Evolutionary conservation across 371 early-diverging fungal species (phyloP).

Genomic region (Blakeslea trispora): DNA sequence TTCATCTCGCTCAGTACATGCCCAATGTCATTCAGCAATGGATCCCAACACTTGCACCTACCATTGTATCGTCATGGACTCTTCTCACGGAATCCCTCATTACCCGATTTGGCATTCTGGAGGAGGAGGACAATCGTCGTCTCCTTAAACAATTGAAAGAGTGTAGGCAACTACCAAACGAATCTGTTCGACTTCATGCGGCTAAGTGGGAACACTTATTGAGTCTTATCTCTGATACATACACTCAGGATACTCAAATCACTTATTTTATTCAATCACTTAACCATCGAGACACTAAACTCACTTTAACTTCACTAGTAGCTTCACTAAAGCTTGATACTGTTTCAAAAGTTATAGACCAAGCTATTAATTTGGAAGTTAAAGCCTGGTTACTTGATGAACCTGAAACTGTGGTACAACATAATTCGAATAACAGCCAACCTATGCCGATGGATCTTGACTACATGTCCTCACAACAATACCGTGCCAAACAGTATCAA

Average conservation of each 20-base stretch:
- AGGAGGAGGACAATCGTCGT: conserved; percentile 5
- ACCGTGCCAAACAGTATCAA: background rate
- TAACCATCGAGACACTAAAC: background rate
- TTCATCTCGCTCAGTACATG: too few relatives aligned
- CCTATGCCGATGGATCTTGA: too few relatives aligned
- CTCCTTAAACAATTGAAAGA: background rate
- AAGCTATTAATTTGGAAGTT: conserved; percentile 8
- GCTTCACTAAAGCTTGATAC: too few relatives aligned
- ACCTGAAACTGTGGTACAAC: too few relatives aligned
- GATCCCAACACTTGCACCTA: too few relatives aligned
- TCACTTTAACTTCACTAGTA: too few relatives aligned
- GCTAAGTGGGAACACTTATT: conserved; percentile 7
- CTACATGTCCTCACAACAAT: background rate
- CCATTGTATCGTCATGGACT: background rate
- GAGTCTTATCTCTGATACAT: conserved; percentile 3
- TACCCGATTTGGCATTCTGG: conserved; percentile 3
- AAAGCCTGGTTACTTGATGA: background rate
- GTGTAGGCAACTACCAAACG: background rate
- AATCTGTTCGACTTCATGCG: conserved; percentile 8
- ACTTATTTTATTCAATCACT: conserved; percentile 7
- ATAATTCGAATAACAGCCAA: too few relatives aligned
- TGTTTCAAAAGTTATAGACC: background rate
- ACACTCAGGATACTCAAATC: conserved; percentile 3
- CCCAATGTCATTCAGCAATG: too few relatives aligned
- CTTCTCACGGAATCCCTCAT: conserved; percentile 1